A percentile compares a stretch with the other conserved stretches of the same genome.
These are phyloP conservation scores for Apocynum venetum DNA, from an alignment of 257 asterid species.

Conservation along the genomic window DNA sequence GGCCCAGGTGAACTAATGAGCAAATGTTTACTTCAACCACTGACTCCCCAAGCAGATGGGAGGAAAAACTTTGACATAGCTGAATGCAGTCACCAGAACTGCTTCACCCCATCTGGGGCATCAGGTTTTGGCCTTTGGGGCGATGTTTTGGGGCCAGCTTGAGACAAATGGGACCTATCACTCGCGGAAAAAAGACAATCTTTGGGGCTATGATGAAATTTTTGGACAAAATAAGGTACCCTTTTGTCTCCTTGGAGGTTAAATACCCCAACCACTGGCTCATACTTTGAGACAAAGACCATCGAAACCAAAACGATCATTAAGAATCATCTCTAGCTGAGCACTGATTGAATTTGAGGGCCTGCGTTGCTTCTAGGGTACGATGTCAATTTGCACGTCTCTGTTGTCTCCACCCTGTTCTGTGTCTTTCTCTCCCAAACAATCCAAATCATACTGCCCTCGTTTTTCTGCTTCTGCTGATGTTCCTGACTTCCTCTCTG, in stretches of 20 bases:
- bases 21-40: no score
- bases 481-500: conserved; percentile 78
- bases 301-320: neutral
- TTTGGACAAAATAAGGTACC: neutral
- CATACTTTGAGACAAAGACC: neutral
- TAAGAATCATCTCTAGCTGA: neutral
- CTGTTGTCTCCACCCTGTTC: conserved; percentile 14
- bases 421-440: conserved; percentile 16
- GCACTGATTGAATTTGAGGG: neutral
- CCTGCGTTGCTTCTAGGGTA: neutral
- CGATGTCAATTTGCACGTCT: conserved; percentile 56
- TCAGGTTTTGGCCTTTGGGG: neutral
- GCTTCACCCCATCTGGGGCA: neutral
- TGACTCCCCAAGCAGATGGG: no score
- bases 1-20: no score
- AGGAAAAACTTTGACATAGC: neutral
- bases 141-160: neutral
- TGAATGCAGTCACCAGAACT: neutral
- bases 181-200: neutral
- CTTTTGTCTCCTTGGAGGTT: neutral
- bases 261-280: neutral
- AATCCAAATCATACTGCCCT: conserved; percentile 25
- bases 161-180: neutral
- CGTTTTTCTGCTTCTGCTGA: conserved; percentile 69
- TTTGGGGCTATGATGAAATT: neutral